These are phyloP conservation scores for Mycena maculata DNA, from an alignment of 768 basidiomycete genomes.

Conservation along the genomic window DNA sequence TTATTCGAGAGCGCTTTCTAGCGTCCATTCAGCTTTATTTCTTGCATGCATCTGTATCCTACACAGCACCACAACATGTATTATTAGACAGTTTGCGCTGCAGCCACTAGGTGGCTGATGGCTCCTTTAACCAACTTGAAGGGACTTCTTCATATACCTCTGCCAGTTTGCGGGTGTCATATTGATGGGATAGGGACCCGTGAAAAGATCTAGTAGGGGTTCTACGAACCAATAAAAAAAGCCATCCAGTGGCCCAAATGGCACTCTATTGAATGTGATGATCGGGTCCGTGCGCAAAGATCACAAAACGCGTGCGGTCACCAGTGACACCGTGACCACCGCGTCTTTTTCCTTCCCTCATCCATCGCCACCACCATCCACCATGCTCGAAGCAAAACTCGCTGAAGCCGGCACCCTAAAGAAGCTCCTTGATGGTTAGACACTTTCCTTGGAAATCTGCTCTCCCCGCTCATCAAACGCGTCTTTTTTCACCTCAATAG, in stretches of 20 bases:
- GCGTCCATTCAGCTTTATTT: slow-evolving; percentile 22
- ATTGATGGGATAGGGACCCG: too few relatives aligned
- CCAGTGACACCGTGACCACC: slow-evolving; percentile 17
- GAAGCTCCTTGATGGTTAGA: slow-evolving; percentile 90
- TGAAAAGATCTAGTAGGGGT: too few relatives aligned
- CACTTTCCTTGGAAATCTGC: neutral
- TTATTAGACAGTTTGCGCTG: slow-evolving; percentile 2
- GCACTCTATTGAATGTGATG: neutral
- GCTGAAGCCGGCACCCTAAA: slow-evolving; percentile 90
- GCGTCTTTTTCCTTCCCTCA: slow-evolving; percentile 22
- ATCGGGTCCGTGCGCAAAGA: slow-evolving; percentile 25
- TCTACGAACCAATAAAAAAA: too few relatives aligned
- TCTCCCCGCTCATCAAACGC: neutral
- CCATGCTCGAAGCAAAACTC: slow-evolving; percentile 93
- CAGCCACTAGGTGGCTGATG: too few relatives aligned
- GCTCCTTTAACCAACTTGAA: too few relatives aligned
- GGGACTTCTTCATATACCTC: too few relatives aligned
- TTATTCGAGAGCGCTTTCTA: slow-evolving; percentile 62
- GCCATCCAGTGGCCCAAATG: neutral
- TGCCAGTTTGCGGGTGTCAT: too few relatives aligned
- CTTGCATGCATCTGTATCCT: slow-evolving; percentile 29
- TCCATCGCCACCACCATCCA: slow-evolving; percentile 26
- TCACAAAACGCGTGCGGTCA: slow-evolving; percentile 27
- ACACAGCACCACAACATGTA: slow-evolving; percentile 25
- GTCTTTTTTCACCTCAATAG: slow-evolving; percentile 54